Evolutionary conservation across 768 basidiomycete genomes (phyloP).

Genomic region (Suillus brevipes): DNA sequence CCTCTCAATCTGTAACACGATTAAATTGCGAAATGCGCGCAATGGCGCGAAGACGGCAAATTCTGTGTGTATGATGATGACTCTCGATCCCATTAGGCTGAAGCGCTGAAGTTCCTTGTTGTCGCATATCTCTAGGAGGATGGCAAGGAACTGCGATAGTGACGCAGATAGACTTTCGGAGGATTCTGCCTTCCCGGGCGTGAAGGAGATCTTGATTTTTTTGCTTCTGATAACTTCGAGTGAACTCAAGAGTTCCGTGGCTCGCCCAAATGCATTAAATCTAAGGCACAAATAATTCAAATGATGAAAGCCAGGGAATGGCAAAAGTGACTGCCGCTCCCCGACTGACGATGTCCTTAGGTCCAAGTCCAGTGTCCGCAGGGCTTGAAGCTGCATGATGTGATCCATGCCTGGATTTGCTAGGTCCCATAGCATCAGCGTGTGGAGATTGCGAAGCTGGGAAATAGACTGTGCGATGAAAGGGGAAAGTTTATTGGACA

Average conservation of each 20-base stretch:
- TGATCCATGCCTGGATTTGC: background rate
- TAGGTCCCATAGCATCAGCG: too few relatives aligned
- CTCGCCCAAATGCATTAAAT: background rate
- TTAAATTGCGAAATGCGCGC: background rate
- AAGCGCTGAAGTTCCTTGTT: background rate
- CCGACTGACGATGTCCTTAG: background rate
- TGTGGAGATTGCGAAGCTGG: background rate
- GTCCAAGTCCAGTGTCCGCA: background rate
- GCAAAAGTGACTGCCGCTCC: background rate
- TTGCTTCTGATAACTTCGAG: background rate
- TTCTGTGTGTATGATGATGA: background rate
- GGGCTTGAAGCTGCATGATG: slow-evolving; percentile 1
- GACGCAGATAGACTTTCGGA: background rate
- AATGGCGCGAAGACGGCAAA: background rate
- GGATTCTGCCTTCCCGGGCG: background rate
- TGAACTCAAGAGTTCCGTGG: background rate
- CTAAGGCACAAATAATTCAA: background rate
- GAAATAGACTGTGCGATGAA: slow-evolving; percentile 1
- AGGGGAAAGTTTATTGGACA: background rate
- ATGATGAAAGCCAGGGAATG: background rate
- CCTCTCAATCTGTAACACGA: slow-evolving; percentile 11
- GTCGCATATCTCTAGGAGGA: background rate
- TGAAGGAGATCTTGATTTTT: background rate
- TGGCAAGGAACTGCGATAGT: background rate
- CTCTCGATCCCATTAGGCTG: background rate